phyloP scores from a whole-genome alignment of 1,284 basidiomycete genomes.

The Ceratobasidium sp. region DNA sequence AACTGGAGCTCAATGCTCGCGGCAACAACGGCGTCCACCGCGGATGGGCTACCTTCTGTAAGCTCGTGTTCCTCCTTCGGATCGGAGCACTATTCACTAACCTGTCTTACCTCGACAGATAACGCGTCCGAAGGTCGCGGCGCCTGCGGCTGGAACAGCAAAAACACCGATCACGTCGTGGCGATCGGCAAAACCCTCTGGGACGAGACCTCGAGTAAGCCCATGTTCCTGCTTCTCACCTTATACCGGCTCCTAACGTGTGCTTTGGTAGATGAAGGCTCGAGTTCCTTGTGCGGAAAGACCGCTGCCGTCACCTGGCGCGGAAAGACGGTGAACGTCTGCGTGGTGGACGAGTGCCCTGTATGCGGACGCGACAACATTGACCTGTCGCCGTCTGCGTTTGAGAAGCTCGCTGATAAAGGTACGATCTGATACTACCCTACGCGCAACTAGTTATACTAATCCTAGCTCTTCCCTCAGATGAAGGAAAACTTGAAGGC shows the following conservation, averaged over 20 bases:
- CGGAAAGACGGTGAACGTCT: not conserved
- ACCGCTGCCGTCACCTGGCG: not conserved
- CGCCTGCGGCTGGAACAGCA: slow-evolving; percentile 1
- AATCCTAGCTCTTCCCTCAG: not conserved
- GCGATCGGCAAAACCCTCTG: not conserved
- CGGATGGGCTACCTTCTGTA: slow-evolving; percentile 17
- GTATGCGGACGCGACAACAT: slow-evolving; percentile 15
- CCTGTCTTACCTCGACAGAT: not conserved
- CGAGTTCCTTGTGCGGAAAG: slow-evolving; percentile 3
- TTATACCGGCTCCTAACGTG: not conserved
- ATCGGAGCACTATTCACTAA: not conserved
- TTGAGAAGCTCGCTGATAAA: not conserved
- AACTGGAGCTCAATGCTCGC: slow-evolving; percentile 3
- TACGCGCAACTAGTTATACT: not conserved
- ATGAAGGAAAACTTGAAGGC: not conserved
- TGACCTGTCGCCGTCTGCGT: slow-evolving; percentile 14
- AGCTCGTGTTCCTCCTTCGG: not conserved
- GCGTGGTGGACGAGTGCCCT: slow-evolving; percentile 14
- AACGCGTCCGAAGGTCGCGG: not conserved
- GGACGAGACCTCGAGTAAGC: not conserved
- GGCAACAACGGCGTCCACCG: not conserved
- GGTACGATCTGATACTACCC: not conserved
- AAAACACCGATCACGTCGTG: slow-evolving; percentile 12
- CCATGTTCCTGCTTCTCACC: not conserved
- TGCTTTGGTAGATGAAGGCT: not conserved